Base-by-base conservation (phyloP, 176 grass and related monocot species). In the Zoysia japonica region DNA sequence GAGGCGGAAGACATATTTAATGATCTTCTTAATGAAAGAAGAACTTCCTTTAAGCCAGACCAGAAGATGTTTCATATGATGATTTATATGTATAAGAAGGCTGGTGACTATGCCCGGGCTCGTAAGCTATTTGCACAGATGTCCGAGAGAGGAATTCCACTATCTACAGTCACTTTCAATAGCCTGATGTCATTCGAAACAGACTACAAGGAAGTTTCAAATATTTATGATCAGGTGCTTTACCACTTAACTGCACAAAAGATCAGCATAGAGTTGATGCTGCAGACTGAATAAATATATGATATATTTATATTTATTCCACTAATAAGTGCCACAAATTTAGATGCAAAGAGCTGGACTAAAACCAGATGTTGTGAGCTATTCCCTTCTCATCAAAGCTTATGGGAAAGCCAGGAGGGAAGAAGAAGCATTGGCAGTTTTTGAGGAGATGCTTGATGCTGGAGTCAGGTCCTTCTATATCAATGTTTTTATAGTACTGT, bases 401-500 rank as follows among this genome's bases (percentile, higher is more conserved):
- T 98, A 98, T 79, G 96, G 96, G 53, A 94, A 94, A 84, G 90
- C 96, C 8, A 98, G 92, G 68, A 90, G 92, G 84, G 96, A 94
- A 74, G 88, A 88, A 75, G 96, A 98, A 89, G 96, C 96, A 78
- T 87, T 94, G 75, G 85, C 80, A 5, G 92, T 98, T 78, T 98
- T 94, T 48, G 96, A 98, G 87, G 96, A 98, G 84, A 98, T 98
- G 92, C 96, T 98, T 85, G 96, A 98, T 92, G 96, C 96, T 82
- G 83, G 86, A 93, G 81, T 98, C 88, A 98, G 92, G 96, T 98
- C 82, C 20, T 41, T 88, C 86, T 87, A 57, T 81, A 37, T 75
- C 42, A 76, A 6, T 57, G 40, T 35, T 41, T 41, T 65, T 65
- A 52, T 54, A 49, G 47, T 45, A 54, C 39, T 63, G 37, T 62